A percentile compares a stretch with the other conserved stretches of the same genome.
Evolutionary conservation across 257 asterid species (phyloP).

Genomic region (Oldenlandia corymbosa): DNA sequence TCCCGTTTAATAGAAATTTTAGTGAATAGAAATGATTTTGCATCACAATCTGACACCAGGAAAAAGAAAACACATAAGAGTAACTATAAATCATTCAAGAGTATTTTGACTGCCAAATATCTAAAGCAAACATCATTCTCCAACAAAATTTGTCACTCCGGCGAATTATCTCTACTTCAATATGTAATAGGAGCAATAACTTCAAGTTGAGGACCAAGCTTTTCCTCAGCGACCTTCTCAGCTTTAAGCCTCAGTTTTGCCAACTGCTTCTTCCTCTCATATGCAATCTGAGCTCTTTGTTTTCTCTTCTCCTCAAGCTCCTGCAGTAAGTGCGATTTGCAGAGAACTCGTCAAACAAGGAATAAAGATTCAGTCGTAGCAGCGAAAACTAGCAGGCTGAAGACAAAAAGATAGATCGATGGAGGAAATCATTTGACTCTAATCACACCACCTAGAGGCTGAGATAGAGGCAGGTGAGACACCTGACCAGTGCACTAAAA

Average conservation of each 20-base stretch:
- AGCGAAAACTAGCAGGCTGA: too few relatives aligned
- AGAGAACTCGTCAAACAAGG: background rate
- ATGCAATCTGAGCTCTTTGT: conserved; percentile 65
- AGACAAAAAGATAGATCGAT: background rate
- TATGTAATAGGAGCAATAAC: conserved; percentile 64
- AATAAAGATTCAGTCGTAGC: background rate
- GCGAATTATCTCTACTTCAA: conserved; percentile 22
- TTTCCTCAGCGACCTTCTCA: conserved; percentile 72
- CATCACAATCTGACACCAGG: too few relatives aligned
- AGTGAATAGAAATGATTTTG: too few relatives aligned
- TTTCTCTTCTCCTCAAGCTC: conserved; percentile 92
- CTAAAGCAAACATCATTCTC: conserved; percentile 17
- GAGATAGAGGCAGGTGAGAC: background rate
- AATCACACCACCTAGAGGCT: background rate
- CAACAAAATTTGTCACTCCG: conserved; percentile 25
- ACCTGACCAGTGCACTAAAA: too few relatives aligned
- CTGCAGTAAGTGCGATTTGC: conserved; percentile 19
- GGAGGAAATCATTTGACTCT: background rate
- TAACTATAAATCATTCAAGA: conserved; percentile 8
- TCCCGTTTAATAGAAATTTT: too few relatives aligned
- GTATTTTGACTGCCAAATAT: conserved; percentile 16
- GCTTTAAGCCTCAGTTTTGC: conserved; percentile 61
- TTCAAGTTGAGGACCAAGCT: conserved; percentile 74
- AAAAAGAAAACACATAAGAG: background rate
- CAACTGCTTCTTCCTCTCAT: conserved; percentile 83